Conservation (phyloP, 176 grass and related monocot genomes). For the Eleusine coracana region DNA sequence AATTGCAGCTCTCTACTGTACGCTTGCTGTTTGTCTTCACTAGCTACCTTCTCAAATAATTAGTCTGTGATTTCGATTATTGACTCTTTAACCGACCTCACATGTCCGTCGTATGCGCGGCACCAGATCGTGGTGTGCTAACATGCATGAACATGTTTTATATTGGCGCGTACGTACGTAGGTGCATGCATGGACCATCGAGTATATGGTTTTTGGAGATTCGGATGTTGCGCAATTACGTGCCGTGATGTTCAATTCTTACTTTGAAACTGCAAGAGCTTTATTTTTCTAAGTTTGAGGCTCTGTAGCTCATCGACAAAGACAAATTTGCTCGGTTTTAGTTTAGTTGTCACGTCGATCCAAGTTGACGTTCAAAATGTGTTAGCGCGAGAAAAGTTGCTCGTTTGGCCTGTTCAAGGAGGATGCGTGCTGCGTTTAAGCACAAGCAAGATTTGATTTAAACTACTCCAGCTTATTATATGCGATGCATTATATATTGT, state of each 20-base stretch:
- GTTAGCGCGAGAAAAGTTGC: neutral
- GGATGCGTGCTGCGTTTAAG: neutral
- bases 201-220: conserved; percentile 7
- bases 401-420: neutral
- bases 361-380: conserved; percentile 7
- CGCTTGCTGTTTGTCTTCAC: conserved; percentile 3
- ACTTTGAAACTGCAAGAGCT: neutral
- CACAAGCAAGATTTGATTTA: neutral
- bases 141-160: neutral
- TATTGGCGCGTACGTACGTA: neutral
- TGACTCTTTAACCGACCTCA: conserved; percentile 7
- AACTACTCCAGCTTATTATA: neutral
- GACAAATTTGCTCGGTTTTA: neutral
- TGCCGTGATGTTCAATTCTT: conserved; percentile 21
- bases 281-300: neutral
- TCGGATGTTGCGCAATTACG: neutral
- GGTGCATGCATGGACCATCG: neutral
- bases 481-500: neutral
- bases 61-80: neutral
- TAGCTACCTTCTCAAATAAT: neutral
- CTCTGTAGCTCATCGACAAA: neutral
- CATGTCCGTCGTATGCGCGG: conserved; percentile 15
- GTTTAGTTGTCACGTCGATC: neutral
- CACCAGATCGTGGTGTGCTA: neutral
- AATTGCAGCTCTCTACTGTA: neutral